These are phyloP conservation scores for Mycoemilia scoparia DNA, from an alignment of 192 early-diverging fungal species.

Conservation along the genomic window DNA sequence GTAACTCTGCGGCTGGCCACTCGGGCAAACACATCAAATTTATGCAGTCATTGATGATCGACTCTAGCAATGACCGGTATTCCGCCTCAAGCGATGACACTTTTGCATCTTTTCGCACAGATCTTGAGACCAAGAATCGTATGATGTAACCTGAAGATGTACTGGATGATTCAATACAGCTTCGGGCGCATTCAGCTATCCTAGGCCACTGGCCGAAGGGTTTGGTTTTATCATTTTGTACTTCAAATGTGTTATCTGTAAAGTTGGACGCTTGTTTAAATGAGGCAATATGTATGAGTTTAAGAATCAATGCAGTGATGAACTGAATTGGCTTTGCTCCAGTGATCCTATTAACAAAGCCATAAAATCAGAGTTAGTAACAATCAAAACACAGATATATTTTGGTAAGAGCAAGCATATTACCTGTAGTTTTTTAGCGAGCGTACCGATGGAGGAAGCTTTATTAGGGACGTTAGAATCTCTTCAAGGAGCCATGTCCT, in stretches of 20 bases:
- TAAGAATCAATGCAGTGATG: slow-evolving; percentile 48
- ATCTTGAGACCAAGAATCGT: slow-evolving; percentile 40
- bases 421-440: slow-evolving; percentile 31
- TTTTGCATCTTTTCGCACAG: slow-evolving; percentile 23
- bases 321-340: slow-evolving; percentile 52
- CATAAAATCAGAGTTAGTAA: too few species aligned
- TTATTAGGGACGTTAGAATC: slow-evolving; percentile 52
- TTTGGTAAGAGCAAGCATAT: neutral
- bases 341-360: too few species aligned
- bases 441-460: slow-evolving; percentile 40
- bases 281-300: slow-evolving; percentile 37
- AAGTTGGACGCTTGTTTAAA: neutral
- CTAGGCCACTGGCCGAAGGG: slow-evolving; percentile 14
- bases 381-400: neutral
- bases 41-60: slow-evolving; percentile 52
- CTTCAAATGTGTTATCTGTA: slow-evolving; percentile 10
- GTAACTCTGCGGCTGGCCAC: slow-evolving; percentile 75
- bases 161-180: slow-evolving; percentile 28
- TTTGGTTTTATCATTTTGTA: slow-evolving; percentile 15
- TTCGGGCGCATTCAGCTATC: slow-evolving; percentile 17
- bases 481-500: slow-evolving; percentile 74
- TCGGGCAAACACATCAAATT: slow-evolving; percentile 60
- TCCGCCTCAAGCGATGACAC: slow-evolving; percentile 38
- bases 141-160: slow-evolving; percentile 37
- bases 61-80: slow-evolving; percentile 52